Percentiles rank a stretch among this genome's conserved stretches.
Conservation (phyloP, 768 basidiomycete species). For the Pisolithus tinctorius region DNA sequence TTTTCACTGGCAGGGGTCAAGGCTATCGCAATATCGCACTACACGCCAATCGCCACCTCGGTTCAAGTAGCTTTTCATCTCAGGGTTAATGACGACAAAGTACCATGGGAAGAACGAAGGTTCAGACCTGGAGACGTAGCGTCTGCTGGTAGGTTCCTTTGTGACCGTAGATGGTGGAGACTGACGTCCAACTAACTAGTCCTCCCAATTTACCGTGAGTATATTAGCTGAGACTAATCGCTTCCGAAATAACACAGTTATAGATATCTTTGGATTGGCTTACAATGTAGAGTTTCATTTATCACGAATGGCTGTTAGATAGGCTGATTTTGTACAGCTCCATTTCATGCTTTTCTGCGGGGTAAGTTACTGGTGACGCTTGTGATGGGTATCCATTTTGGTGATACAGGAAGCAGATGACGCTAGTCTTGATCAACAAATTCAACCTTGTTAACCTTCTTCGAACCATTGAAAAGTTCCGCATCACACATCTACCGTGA, state of each 20-base stretch:
- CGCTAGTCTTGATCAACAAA: slow-evolving; percentile 53
- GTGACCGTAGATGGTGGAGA: not conserved
- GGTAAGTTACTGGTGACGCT: slow-evolving; percentile 25
- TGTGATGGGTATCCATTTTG: not conserved
- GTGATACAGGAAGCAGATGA: slow-evolving; percentile 32
- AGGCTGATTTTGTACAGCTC: slow-evolving; percentile 29
- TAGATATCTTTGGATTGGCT: slow-evolving; percentile 58
- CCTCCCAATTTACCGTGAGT: slow-evolving; percentile 56
- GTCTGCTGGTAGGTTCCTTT: slow-evolving; percentile 42
- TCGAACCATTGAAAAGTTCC: slow-evolving; percentile 50
- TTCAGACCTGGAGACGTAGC: slow-evolving; percentile 50
- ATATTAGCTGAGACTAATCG: slow-evolving; percentile 4
- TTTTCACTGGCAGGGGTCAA: slow-evolving; percentile 11
- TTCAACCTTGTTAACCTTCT: slow-evolving; percentile 61
- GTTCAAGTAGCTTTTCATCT: slow-evolving; percentile 53
- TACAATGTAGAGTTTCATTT: slow-evolving; percentile 36
- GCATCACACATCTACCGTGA: slow-evolving; percentile 51
- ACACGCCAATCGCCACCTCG: slow-evolving; percentile 55
- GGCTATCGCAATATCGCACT: slow-evolving; percentile 67
- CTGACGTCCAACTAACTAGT: slow-evolving; percentile 27
- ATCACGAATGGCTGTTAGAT: not conserved
- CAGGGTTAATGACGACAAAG: slow-evolving; percentile 33
- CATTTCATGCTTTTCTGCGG: slow-evolving; percentile 50
- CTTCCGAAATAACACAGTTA: slow-evolving; percentile 9
- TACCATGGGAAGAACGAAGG: slow-evolving; percentile 33